phyloP scores from a whole-genome alignment of 176 grass and related monocot genomes.

The Carex littledalei region DNA sequence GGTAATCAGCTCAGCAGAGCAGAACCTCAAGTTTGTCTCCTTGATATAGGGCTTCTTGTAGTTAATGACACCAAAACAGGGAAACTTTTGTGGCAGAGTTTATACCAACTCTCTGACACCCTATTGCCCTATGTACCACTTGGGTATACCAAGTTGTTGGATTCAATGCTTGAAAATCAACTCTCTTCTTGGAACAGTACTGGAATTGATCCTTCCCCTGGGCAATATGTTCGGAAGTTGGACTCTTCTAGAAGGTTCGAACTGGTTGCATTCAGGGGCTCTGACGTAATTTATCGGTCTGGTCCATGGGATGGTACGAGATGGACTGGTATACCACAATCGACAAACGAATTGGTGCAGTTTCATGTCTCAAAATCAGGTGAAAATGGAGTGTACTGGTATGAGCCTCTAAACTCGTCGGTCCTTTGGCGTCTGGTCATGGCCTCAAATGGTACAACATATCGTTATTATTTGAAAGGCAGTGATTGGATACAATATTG shows the following conservation, averaged over 20 bases:
- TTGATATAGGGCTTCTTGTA: neutral
- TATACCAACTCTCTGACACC: conserved; percentile 7
- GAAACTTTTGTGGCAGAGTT: neutral
- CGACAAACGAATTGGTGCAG: too few species aligned
- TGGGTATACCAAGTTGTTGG: neutral
- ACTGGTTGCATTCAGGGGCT: neutral
- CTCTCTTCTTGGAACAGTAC: neutral
- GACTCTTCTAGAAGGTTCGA: neutral
- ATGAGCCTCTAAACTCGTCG: neutral
- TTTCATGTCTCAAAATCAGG: neutral
- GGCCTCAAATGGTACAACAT: neutral
- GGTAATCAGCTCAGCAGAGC: neutral
- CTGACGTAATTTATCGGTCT: neutral
- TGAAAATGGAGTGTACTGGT: neutral
- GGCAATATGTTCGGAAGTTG: neutral
- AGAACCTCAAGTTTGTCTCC: conserved; percentile 5
- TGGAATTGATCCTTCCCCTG: neutral
- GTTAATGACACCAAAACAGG: neutral
- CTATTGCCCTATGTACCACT: neutral
- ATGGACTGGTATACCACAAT: neutral
- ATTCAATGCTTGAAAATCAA: neutral
- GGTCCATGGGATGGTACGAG: neutral
- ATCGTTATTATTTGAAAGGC: neutral
- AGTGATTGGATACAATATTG: neutral
- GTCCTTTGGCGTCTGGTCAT: neutral